phyloP scores from a whole-genome alignment of 805 yeast species.

The Ogataea nitratoaversa region DNA sequence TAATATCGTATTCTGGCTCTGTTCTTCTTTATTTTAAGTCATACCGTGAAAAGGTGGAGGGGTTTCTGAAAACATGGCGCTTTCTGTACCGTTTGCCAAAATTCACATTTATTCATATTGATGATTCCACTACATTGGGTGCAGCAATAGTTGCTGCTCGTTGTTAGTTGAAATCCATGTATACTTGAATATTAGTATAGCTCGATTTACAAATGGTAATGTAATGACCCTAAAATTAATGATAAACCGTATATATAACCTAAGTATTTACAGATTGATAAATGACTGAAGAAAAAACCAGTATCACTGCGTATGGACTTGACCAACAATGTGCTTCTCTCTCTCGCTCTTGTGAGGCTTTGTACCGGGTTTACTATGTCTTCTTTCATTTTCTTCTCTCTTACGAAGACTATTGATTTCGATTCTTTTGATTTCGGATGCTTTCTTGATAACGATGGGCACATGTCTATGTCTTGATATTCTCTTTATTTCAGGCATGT shows the following conservation, averaged over 20 bases:
- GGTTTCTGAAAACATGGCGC: slow-evolving; percentile 6
- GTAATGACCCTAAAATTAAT: too few species aligned
- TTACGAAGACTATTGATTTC: slow-evolving; percentile 73
- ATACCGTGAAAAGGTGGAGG: slow-evolving; percentile 34
- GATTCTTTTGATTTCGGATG: slow-evolving; percentile 74
- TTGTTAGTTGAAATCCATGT: neutral
- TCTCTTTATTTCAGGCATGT: slow-evolving; percentile 94
- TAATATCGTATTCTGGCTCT: slow-evolving; percentile 49
- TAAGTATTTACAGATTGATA: too few species aligned
- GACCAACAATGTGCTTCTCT: slow-evolving; percentile 80
- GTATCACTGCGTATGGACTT: slow-evolving; percentile 51
- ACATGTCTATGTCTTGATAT: slow-evolving; percentile 90
- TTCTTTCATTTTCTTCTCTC: slow-evolving; percentile 78
- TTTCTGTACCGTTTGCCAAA: slow-evolving; percentile 24
- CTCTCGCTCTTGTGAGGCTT: slow-evolving; percentile 66
- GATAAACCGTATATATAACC: too few species aligned
- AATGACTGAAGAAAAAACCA: neutral
- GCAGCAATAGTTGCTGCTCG: slow-evolving; percentile 47
- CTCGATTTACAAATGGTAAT: too few species aligned
- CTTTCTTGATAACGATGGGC: slow-evolving; percentile 83
- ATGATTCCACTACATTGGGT: slow-evolving; percentile 47
- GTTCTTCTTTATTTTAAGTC: slow-evolving; percentile 40
- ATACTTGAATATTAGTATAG: too few species aligned
- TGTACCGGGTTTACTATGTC: slow-evolving; percentile 64
- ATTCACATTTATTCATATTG: slow-evolving; percentile 37